Percentiles rank a stretch among this genome's conserved stretches.
Conservation (phyloP, 2,329 filamentous ascomycete genomes). For the Diaporthe capsici region DNA sequence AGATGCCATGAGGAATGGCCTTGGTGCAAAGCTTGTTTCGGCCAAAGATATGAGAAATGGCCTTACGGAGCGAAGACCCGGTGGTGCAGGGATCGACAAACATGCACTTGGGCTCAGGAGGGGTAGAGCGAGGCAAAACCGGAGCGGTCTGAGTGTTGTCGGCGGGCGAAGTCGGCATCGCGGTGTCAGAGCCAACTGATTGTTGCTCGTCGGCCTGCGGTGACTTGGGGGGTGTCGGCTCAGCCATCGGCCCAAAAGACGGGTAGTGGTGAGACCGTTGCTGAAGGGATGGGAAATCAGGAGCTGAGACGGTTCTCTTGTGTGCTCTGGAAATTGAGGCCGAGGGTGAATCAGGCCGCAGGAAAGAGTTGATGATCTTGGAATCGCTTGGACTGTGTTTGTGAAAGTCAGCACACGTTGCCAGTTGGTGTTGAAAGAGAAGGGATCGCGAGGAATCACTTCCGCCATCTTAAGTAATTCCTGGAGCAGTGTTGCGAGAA, state of each 20-base stretch:
- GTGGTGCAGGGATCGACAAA: constrained; percentile 71
- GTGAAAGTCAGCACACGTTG: constrained; percentile 28
- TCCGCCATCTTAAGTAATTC: constrained; percentile 21
- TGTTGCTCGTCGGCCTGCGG: constrained; percentile 44
- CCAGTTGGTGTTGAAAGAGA: not conserved
- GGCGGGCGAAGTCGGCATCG: constrained; percentile 28
- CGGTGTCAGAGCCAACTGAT: constrained; percentile 43
- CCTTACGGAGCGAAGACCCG: constrained; percentile 76
- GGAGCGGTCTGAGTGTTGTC: not conserved
- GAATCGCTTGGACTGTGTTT: constrained; percentile 35
- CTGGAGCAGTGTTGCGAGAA: not conserved
- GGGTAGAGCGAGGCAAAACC: constrained; percentile 4
- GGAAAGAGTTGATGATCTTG: constrained; percentile 38
- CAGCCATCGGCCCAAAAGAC: constrained; percentile 46
- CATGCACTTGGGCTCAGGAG: constrained; percentile 60
- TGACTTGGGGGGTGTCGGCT: constrained; percentile 47
- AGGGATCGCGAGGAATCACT: not conserved
- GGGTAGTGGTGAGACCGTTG: constrained; percentile 44
- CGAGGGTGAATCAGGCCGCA: constrained; percentile 43
- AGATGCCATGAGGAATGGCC: constrained; percentile 76
- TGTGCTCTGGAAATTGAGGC: constrained; percentile 52
- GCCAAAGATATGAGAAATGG: constrained; percentile 86
- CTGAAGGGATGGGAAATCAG: constrained; percentile 56
- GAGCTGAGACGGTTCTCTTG: constrained; percentile 65
- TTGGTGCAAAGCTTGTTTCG: constrained; percentile 85